A percentile compares a stretch with the other conserved stretches of the same genome.
phyloP scores from a whole-genome alignment of 805 yeast species.

The Saccharomyces jurei region DNA sequence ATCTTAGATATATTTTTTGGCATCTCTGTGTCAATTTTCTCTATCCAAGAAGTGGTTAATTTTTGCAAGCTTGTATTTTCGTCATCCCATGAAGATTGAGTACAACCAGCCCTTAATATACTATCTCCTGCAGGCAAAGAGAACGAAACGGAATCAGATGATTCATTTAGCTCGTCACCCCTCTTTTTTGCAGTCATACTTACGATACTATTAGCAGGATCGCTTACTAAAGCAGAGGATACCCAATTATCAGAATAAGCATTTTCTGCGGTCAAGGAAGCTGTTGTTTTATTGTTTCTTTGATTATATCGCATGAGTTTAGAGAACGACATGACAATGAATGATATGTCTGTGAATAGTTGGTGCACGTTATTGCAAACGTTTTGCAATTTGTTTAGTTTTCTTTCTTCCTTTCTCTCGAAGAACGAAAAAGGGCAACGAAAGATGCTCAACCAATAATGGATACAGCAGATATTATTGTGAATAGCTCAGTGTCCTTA shows the following conservation, averaged over 20 bases:
- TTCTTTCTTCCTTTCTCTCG: not conserved
- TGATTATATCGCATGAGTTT: not conserved
- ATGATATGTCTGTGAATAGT: not conserved
- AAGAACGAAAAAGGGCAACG: not conserved
- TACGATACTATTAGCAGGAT: not conserved
- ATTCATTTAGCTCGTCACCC: not conserved
- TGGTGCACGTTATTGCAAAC: not conserved
- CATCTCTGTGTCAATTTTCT: slow-evolving; percentile 21
- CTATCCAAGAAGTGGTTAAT: slow-evolving; percentile 5
- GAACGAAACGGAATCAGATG: not conserved
- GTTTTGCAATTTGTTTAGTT: not conserved
- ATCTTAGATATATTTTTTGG: slow-evolving; percentile 31
- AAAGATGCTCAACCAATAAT: not conserved
- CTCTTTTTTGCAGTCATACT: not conserved
- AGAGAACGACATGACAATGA: not conserved
- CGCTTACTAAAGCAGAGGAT: not conserved
- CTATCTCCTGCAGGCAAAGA: not conserved
- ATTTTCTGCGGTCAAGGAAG: not conserved
- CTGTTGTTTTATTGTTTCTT: not conserved
- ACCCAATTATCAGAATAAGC: not conserved
- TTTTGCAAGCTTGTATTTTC: not conserved
- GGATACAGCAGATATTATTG: not conserved
- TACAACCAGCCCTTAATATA: not conserved
- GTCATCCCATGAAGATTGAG: not conserved
- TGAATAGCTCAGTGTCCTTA: not conserved